Evolutionary conservation across 495 filamentous ascomycete genomes (phyloP), one percentile per base, ranked within the genome.

Genomic region (Geopyxis carbonaria): DNA sequence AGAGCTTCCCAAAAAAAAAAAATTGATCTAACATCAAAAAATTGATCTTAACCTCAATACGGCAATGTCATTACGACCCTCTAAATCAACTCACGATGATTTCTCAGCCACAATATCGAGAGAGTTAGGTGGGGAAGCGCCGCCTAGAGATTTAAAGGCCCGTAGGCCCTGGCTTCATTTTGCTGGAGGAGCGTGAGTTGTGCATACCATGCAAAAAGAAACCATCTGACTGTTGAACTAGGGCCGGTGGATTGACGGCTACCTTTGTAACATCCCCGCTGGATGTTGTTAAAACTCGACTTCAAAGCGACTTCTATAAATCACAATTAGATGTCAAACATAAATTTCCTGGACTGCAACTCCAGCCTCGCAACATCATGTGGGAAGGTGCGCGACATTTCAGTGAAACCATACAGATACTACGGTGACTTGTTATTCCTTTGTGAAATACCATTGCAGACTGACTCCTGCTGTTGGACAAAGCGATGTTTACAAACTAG

Each of bases 251-350:
- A 42, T 86, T 92, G 78, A 82, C 80, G 13, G 70, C 84, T 9
- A 77, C 84, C 3, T 72, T 76, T n/a, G 60, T 92, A 7, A 93
- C 84, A 0, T 80, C 79, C 3, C 84, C 84, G 4, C 72, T 93
- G 32, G 84, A 93, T 53, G 85, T 93, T 20, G 68, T 93, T 6
- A 89, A 89, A 60, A 92, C 85, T 3, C 70, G 84, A 5, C 67
- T 93, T 2, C 84, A 93, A 57, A 86, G 80, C 48, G 80, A 89
- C 48, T 91, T 85, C 56, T 93, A 93, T 63, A 80, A 87, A 50
- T 61, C 70, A 1, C 80, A 76, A 46, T 59, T 76, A 27, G 58
- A 56, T 3, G 62, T 66, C 4, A 61, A 63, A 8, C 59, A 66
- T 15, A 54, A 42, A n/a, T 34, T 55, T 11, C 38, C 60, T 58